These are phyloP conservation scores for Aphanocladium album DNA, from an alignment of 2,329 filamentous ascomycete species.

Conservation along the genomic window DNA sequence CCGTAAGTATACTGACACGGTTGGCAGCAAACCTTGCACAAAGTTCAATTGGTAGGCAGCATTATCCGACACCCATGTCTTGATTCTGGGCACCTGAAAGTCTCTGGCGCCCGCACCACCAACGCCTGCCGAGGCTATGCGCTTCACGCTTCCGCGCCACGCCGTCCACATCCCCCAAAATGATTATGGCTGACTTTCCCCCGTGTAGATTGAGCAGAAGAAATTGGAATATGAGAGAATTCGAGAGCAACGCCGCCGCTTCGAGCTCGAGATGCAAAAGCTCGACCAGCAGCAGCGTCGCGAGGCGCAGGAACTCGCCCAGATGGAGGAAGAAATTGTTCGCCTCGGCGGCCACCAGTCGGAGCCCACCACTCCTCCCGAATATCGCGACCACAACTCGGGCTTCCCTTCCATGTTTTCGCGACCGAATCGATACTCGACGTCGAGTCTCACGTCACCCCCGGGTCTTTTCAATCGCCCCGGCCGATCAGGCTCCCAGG, in stretches of 20 bases:
- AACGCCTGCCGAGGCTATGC: background rate
- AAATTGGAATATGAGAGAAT: constrained; percentile 88
- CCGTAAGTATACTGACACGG: background rate
- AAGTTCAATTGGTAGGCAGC: constrained; percentile 69
- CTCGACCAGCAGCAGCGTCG: constrained; percentile 79
- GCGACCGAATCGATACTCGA: constrained; percentile 81
- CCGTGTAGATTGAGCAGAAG: constrained; percentile 79
- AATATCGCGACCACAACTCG: constrained; percentile 69
- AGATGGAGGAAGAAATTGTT: constrained; percentile 75
- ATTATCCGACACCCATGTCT: constrained; percentile 11
- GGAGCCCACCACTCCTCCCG: constrained; percentile 93
- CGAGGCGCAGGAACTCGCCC: constrained; percentile 77
- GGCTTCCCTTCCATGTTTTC: constrained; percentile 77
- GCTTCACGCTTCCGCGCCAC: background rate
- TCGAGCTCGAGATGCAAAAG: constrained; percentile 88
- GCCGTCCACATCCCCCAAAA: background rate
- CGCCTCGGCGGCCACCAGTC: constrained; percentile 70
- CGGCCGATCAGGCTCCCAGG: constrained; percentile 70
- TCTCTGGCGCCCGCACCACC: background rate
- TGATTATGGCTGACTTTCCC: constrained; percentile 28
- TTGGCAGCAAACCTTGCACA: constrained; percentile 54
- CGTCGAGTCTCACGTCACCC: constrained; percentile 79
- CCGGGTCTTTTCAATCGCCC: constrained; percentile 70
- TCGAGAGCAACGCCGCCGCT: constrained; percentile 79
- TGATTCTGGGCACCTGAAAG: background rate